A percentile compares a stretch with the other conserved stretches of the same genome.
Evolutionary conservation across 2,329 filamentous ascomycete species (phyloP).

Genomic region (Penicillium sp.): DNA sequence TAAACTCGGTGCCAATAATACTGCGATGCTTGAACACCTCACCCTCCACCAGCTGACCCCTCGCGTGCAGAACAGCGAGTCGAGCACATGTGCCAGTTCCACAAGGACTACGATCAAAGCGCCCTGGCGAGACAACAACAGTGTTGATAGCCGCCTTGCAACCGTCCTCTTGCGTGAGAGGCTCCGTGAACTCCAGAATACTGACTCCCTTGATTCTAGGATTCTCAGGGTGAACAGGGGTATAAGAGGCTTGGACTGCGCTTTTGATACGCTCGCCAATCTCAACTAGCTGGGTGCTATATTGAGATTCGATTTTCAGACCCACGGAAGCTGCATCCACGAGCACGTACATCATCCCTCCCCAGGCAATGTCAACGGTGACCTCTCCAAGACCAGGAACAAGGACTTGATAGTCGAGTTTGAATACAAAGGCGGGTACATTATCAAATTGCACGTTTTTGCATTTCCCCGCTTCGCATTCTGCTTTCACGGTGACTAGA

Average conservation of each 20-base stretch:
- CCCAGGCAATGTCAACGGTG: slow-evolving; percentile 47
- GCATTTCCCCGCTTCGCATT: slow-evolving; percentile 46
- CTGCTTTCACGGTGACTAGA: slow-evolving; percentile 41
- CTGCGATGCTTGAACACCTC: slow-evolving; percentile 43
- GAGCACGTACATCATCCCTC: slow-evolving; percentile 48
- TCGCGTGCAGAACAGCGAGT: slow-evolving; percentile 45
- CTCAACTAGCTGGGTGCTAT: slow-evolving; percentile 40
- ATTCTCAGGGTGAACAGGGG: slow-evolving; percentile 47
- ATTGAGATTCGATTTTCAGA: slow-evolving; percentile 33
- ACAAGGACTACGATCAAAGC: slow-evolving; percentile 49
- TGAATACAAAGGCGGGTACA: slow-evolving; percentile 45
- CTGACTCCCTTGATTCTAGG: slow-evolving; percentile 43
- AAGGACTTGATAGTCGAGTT: slow-evolving; percentile 40
- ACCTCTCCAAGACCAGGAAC: slow-evolving; percentile 45
- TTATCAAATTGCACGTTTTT: slow-evolving; percentile 48
- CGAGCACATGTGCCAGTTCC: slow-evolving; percentile 48
- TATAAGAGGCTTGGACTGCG: slow-evolving; percentile 36
- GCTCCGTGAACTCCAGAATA: slow-evolving; percentile 41
- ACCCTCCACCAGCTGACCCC: slow-evolving; percentile 38
- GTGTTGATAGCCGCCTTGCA: slow-evolving; percentile 39
- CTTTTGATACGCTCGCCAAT: slow-evolving; percentile 46
- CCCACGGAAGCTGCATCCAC: slow-evolving; percentile 43
- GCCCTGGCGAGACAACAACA: slow-evolving; percentile 46
- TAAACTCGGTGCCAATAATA: slow-evolving; percentile 47
- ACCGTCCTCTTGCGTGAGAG: slow-evolving; percentile 22